A percentile compares a stretch with the other conserved stretches of the same genome.
phyloP scores from a whole-genome alignment of 2,329 filamentous ascomycete species.

The Volutella citrinella region DNA sequence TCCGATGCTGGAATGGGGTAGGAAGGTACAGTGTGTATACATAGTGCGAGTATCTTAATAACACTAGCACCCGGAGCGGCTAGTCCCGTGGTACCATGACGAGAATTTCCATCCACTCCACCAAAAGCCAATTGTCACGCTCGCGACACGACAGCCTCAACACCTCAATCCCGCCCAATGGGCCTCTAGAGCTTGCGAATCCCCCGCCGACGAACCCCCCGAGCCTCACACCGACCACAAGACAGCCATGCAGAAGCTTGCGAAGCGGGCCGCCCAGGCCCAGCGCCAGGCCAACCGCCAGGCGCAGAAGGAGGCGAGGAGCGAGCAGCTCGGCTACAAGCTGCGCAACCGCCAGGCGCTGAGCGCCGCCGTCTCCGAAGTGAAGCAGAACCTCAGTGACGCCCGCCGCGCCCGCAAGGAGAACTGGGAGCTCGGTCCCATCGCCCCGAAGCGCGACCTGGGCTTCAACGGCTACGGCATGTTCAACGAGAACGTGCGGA shows the following conservation, averaged over 20 bases:
- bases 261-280: conserved; percentile 63
- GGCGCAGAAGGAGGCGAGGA: conserved; percentile 36
- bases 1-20: too few relatives aligned
- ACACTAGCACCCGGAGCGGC: too few relatives aligned
- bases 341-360: conserved; percentile 31
- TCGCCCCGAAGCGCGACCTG: conserved; percentile 74
- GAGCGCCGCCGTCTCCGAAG: conserved; percentile 29
- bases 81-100: conserved; percentile 16
- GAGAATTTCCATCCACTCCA: conserved; percentile 29
- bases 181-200: conserved; percentile 20
- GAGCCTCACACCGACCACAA: conserved; percentile 6
- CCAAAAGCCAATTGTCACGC: conserved; percentile 21
- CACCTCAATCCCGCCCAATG: conserved; percentile 23
- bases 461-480: conserved; percentile 63
- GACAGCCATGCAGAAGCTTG: conserved; percentile 68
- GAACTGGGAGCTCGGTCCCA: conserved; percentile 73
- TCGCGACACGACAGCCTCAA: conserved; percentile 20
- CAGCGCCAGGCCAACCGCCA: conserved; percentile 59
- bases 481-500: conserved; percentile 34
- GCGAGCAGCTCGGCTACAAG: conserved; percentile 26
- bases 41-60: too few relatives aligned
- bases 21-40: conserved; percentile 13
- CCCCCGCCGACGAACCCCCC: conserved; percentile 6
- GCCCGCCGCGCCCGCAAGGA: conserved; percentile 59
- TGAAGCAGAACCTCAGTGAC: conserved; percentile 34